Evolutionary conservation across 345 rosid genomes (phyloP).

Genomic region (Moringa oleifera): DNA sequence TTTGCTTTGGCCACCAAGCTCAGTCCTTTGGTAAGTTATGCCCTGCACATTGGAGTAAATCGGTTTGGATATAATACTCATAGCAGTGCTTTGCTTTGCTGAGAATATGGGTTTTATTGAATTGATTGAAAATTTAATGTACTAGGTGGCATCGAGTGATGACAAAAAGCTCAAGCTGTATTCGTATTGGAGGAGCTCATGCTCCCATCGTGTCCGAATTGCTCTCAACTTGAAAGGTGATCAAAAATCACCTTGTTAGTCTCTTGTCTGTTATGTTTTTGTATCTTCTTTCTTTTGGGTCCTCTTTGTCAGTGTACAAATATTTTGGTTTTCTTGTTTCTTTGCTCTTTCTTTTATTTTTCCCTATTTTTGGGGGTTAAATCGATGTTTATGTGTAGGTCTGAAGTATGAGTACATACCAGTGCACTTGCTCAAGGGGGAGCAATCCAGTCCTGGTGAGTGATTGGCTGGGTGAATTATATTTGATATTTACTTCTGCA

Average conservation of each 20-base stretch:
- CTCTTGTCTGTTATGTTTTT: too few species aligned
- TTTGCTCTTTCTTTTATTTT: neutral
- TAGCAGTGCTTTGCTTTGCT: too few species aligned
- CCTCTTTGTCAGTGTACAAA: neutral
- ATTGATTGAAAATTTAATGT: neutral
- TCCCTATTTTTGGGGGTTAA: neutral
- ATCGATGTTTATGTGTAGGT: conserved; percentile 32
- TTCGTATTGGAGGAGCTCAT: conserved; percentile 75
- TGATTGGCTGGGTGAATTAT: neutral
- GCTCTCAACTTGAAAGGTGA: conserved; percentile 77
- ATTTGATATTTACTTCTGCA: too few species aligned
- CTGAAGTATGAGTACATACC: conserved; percentile 58
- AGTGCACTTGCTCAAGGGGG: conserved; percentile 51
- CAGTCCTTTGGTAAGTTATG: too few species aligned
- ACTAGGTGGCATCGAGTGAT: conserved; percentile 12
- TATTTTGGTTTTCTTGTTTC: neutral
- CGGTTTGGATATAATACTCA: too few species aligned
- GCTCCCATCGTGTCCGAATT: conserved; percentile 66
- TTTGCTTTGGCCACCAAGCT: too few species aligned
- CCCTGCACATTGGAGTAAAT: too few species aligned
- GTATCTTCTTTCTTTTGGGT: neutral
- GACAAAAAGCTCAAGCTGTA: conserved; percentile 38
- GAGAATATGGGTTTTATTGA: too few species aligned
- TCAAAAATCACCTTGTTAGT: too few species aligned
- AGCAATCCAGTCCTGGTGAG: conserved; percentile 58